Conservation (phyloP, 2,329 filamentous ascomycete species). For the Cladosporium sp. region DNA sequence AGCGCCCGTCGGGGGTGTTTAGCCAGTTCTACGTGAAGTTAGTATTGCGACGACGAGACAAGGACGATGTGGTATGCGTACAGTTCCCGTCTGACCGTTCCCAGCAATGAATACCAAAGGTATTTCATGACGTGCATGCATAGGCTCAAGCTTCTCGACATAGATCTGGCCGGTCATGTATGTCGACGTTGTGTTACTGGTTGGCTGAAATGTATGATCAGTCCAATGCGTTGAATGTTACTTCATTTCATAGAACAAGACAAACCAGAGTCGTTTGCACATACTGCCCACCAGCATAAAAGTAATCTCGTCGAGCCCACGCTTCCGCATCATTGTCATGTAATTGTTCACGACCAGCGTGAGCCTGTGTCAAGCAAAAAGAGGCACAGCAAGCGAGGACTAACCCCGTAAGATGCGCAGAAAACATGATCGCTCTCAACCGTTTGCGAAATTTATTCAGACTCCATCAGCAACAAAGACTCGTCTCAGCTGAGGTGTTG, state of each 20-base stretch:
- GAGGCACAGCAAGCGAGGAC: neutral
- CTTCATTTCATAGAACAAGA: neutral
- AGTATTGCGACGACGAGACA: too few relatives aligned
- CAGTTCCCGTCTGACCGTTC: constrained; percentile 46
- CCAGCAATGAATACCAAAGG: constrained; percentile 52
- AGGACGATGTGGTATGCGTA: constrained; percentile 28
- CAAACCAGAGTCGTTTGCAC: constrained; percentile 4
- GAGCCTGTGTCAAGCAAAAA: neutral
- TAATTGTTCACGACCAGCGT: neutral
- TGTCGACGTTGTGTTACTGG: constrained; percentile 23
- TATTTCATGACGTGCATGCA: constrained; percentile 19
- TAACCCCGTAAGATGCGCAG: too few relatives aligned
- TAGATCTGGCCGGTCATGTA: constrained; percentile 53
- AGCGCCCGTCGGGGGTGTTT: constrained; percentile 51
- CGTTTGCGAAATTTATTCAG: neutral
- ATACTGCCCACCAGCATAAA: constrained; percentile 33
- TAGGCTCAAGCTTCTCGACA: constrained; percentile 52
- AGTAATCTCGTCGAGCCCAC: constrained; percentile 17
- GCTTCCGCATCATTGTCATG: neutral
- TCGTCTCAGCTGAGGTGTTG: neutral
- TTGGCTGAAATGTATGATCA: neutral
- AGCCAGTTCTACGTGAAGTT: constrained; percentile 43
- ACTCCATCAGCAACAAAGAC: neutral
- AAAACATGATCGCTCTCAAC: neutral
- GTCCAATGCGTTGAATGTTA: neutral